Base-by-base conservation (phyloP, 305 asterid species). In the Solanum hybrid region DNA sequence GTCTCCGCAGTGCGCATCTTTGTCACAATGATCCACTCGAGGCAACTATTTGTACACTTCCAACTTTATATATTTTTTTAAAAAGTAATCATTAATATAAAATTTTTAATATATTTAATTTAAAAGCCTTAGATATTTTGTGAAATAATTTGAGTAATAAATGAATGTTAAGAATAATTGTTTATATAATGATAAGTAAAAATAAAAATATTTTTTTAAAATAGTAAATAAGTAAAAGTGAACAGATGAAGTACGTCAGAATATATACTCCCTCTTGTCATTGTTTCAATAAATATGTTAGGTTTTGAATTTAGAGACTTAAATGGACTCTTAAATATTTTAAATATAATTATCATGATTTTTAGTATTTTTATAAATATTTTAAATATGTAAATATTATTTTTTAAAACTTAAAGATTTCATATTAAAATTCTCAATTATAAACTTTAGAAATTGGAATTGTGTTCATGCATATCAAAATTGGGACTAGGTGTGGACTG, bases 1-100 rank as follows among this genome's bases (percentile, higher is more conserved):
- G 90, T 79, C 39, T 89, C 87, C 75, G 89, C 65, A 45, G 31
- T 29, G 87, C 77, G 65, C 92, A 51, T 84, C 33, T 70, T 70
- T 45, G 24, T 51, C 51, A 5, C 27, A 89, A 34, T 27, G 26
- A 81, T 81, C 68, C 68, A 81, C 36, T 91, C 90, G 31, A 72
- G 13, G 27, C 29, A 2, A 81, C 24, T 36, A 33, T 65, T 65
- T 70, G 15, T 24, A 4, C 32, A 70, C 29, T 70, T 70, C 11
- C 15, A 70, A 24, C 6, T 70, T 65, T 22, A 8, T 65, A 8
- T 8, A 22, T 65, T 4, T 70, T 70, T 24, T 24, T 0, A 4
- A 24, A 65, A 65, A 70, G 27, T 70, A 70, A n/a, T 24, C 2
- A 8, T 70, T 1, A 0, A n/a, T 70, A 68, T 68, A 68, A 61